Conservation (phyloP, 2,329 filamentous ascomycete species). For the Tetracladium maxilliforme region DNA sequence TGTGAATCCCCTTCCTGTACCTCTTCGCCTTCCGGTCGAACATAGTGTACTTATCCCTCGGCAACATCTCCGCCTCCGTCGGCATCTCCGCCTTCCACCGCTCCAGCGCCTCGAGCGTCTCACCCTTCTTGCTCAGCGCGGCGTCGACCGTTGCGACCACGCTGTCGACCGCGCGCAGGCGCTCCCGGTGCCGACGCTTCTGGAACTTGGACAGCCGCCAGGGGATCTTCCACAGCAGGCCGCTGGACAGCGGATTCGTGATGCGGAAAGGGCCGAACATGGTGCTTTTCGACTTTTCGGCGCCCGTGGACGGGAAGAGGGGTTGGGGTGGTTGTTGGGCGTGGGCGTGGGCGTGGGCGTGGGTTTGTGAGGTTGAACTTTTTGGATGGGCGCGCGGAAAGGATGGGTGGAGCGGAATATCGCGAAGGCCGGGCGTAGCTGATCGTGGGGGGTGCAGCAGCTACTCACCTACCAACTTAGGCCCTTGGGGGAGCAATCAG, state of each 20-base stretch:
- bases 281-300: no score
- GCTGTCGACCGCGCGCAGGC: constrained; percentile 71
- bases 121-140: constrained; percentile 60
- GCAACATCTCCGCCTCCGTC: constrained; percentile 85
- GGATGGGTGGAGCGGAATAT: no score
- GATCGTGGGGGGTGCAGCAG: no score
- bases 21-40: constrained; percentile 93
- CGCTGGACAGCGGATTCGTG: constrained; percentile 61
- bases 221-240: constrained; percentile 89
- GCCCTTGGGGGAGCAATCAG: no score
- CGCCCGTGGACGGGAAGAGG: no score
- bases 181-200: constrained; percentile 73
- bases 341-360: constrained; percentile 1
- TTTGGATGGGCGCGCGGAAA: no score
- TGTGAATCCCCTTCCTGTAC: constrained; percentile 95
- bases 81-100: constrained; percentile 96
- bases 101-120: constrained; percentile 63
- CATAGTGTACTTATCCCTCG: constrained; percentile 94
- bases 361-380: no score
- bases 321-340: constrained; percentile 6
- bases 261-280: constrained; percentile 82
- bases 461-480: no score
- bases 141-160: constrained; percentile 73
- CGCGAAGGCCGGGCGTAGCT: no score
- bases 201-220: constrained; percentile 89